Base-by-base conservation (phyloP, 2,329 filamentous ascomycete genomes). In the Fonsecaea pedrosoi region DNA sequence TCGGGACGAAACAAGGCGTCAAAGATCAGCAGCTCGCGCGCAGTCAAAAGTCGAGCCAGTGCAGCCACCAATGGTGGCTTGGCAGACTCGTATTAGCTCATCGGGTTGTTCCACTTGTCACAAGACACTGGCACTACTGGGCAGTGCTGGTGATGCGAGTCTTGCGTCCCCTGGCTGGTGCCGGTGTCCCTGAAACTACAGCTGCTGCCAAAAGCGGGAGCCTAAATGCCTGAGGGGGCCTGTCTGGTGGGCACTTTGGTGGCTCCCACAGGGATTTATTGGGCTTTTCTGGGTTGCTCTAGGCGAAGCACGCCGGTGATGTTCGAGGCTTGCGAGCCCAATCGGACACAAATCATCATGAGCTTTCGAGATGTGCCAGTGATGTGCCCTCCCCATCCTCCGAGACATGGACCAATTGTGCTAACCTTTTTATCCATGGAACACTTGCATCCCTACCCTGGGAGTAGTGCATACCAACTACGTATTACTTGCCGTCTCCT, bases 1-100 rank as follows among this genome's bases (percentile, higher is more conserved):
- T 40, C 12, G 45, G 42, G 50, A 15, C 42, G 18, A 30, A 53
- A 60, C 48, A 35, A 34, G 30, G 58, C 40, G 42, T 25, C 12
- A 54, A 35, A 13, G 32, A 61, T 54, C 58, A 54, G 59, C 48
- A 54, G 45, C 42, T 61, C 45, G 59, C 18, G 45, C 59, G 45
- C 59, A 54, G 34, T 40, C 32, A 38, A 61, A 61, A 40, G 25
- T 54, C 12, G 48, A 30, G 21, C 45, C 45, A 50, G 45, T 50
- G 8, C 4, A 48, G n/a, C n/a, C n/a, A 9, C 42, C n/a, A 8
- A 3, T 25, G 45, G 45, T 30, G 45, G 59, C 59, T 61, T 61
- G 59, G 59, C 59, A 61, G 59, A 34, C n/a, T 42, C 4, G 48
- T 21, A 37, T 25, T 35, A 37, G 21, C 38, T 25, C 45, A 42